Base-by-base conservation (phyloP, 225 moss, liverwort and hornwort species). In the Polytrichum commune region DNA sequence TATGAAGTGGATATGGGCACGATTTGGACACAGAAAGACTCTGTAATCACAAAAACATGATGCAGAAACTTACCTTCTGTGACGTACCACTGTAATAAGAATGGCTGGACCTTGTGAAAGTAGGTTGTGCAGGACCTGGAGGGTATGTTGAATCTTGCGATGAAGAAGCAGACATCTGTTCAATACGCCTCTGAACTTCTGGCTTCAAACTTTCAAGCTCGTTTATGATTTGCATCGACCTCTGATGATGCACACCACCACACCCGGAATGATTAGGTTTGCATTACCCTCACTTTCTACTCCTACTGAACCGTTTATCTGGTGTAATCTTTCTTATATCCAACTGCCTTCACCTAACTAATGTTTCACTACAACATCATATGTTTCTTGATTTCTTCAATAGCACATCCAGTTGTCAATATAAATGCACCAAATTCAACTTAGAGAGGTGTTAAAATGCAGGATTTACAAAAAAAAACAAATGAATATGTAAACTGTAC, bases 121-220 rank as follows among this genome's bases (percentile, higher is more conserved):
- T 13, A 70, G 78, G 64, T 60, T 78, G 71, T 66, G 65, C 62
- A 78, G 70, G 66, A 70, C 53, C 62, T 55, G 23, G 63, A 62
- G 62, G 65, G 35, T 78, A 71, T 71, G 77, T 73, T 62, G 18
- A 54, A 76, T 75, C 67, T 72, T 80, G 80, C 27, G 69, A 73
- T 72, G 60, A 55, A 74, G 68, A 53, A 58, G 62, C 54, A 75
- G 84, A 90, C 33, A 77, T 27, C 20, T 75, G 72, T 28, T 92
- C 84, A 35, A 92, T 85, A 69, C 88, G 85, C 71, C 75, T 78
- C 58, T 66, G 72, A 53, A 88, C 96, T 79, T 88, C 90, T 29
- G 90, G 86, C 74, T 97, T 88, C 79, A 97, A 75, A 70, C 72
- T 67, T 82, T 93, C 88, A 18, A 97, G 86, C 83, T 97, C 96